Base-by-base conservation (phyloP, 805 yeast species). In the Hanseniaspora valbyensis region DNA sequence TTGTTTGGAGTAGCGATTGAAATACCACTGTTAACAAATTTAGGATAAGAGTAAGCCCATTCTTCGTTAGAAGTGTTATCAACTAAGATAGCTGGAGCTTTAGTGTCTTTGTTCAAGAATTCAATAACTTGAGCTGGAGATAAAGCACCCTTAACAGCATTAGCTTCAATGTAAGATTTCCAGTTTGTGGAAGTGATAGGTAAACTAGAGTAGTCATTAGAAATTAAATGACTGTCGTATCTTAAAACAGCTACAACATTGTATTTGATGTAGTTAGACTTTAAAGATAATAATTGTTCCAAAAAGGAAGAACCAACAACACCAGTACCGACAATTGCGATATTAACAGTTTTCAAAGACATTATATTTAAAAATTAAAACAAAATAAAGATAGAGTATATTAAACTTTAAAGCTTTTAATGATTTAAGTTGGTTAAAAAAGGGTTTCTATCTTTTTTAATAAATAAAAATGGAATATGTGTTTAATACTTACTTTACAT, bases 1-100 rank as follows among this genome's bases (percentile, higher is more conserved):
- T 92, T 92, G 75, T 92, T 92, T 58, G 99, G 99, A 41, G 99
- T 92, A 18, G 97, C 98, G 59, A 92, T 78, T 41, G 96, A 87
- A 56, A 92, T 80, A 34, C 95, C 95, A 53, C 72, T 76, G 57
- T 74, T 66, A 54, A 90, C 71, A 60, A 92, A 80, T 36, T 71
- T 66, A 41, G 95, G 84, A 67, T 92, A 92, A 49, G 77, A 75
- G 40, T 75, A 73, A 42, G 97, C 95, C 57, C 90, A 69, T 6
- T 74, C 63, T 55, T 77, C 84, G 66, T 81, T 84, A 28, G 97
- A 88, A 44, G 99, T 92, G 75, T 92, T 92, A 69, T 92, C 99
- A 38, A 92, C 83, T 53, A 92, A 70, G 56, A 92, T 83, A 30
- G 86, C 78, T 44, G 97, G 96, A 8, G 61, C 58, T 19, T 83